Percentiles rank a stretch among this genome's conserved stretches.
Evolutionary conservation across 2,329 filamentous ascomycete genomes (phyloP).

Genomic region (Knufia fluminis): DNA sequence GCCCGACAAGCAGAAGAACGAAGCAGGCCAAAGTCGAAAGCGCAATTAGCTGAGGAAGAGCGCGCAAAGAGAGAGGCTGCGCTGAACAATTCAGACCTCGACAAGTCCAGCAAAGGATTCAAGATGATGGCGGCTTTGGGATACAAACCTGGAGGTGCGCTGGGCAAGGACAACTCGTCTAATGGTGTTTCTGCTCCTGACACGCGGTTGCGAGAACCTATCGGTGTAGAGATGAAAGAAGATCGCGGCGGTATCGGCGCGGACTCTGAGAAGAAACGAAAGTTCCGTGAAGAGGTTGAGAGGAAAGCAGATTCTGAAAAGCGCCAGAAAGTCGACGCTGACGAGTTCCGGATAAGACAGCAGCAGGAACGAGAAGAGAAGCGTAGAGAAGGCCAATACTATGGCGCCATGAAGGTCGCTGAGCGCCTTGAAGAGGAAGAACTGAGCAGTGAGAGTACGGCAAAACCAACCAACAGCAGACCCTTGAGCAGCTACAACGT

Average conservation of each 20-base stretch:
- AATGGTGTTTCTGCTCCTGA: slow-evolving; percentile 22
- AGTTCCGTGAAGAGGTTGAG: slow-evolving; percentile 54
- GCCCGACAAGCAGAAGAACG: slow-evolving; percentile 55
- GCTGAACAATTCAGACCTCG: slow-evolving; percentile 63
- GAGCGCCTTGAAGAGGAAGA: slow-evolving; percentile 56
- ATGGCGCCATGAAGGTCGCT: slow-evolving; percentile 71
- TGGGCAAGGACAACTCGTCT: slow-evolving; percentile 55
- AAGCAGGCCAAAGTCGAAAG: slow-evolving; percentile 63
- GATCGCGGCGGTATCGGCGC: slow-evolving; percentile 75
- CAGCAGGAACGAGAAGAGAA: slow-evolving; percentile 60
- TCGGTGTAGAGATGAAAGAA: slow-evolving; percentile 67
- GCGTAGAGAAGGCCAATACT: slow-evolving; percentile 59
- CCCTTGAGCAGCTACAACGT: slow-evolving; percentile 63
- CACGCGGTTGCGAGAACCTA: slow-evolving; percentile 55
- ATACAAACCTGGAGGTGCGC: slow-evolving; percentile 63
- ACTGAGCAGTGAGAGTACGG: neutral
- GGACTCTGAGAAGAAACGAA: slow-evolving; percentile 74
- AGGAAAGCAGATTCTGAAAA: slow-evolving; percentile 45
- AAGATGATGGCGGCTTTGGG: slow-evolving; percentile 97
- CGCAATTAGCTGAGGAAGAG: slow-evolving; percentile 68
- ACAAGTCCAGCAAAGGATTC: slow-evolving; percentile 65
- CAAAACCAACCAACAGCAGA: slow-evolving; percentile 29
- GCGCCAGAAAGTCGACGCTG: slow-evolving; percentile 53
- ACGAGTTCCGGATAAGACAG: slow-evolving; percentile 64
- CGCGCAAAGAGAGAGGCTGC: slow-evolving; percentile 63